phyloP scores from a whole-genome alignment of 1,284 basidiomycete species.

The Cronartium ribicola region DNA sequence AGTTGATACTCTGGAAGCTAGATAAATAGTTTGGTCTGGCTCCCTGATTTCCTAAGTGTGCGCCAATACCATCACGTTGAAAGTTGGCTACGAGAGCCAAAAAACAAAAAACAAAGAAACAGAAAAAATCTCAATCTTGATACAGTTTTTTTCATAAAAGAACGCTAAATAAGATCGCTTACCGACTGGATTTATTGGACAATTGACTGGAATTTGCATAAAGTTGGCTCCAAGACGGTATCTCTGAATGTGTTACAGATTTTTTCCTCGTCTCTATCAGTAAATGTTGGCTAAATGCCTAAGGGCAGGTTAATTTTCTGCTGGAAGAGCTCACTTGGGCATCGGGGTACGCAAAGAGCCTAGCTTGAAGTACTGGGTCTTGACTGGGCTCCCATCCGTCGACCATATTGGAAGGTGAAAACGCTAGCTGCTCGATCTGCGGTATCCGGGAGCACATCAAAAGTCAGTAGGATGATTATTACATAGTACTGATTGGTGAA shows the following conservation, averaged over 20 bases:
- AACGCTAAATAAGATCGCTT: constrained; percentile 50
- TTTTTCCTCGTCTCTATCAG: constrained; percentile 44
- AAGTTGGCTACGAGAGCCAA: constrained; percentile 62
- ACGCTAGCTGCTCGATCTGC: constrained; percentile 61
- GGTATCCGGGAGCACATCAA: too few species aligned
- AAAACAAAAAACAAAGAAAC: neutral
- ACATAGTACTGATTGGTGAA: neutral
- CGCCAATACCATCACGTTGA: constrained; percentile 58
- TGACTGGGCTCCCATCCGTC: constrained; percentile 81
- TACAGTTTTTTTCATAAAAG: neutral
- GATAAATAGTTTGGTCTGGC: constrained; percentile 79
- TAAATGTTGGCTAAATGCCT: neutral
- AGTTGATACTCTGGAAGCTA: constrained; percentile 55
- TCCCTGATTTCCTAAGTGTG: constrained; percentile 65
- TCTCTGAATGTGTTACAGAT: constrained; percentile 51
- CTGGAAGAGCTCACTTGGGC: constrained; percentile 67
- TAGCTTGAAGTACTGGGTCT: constrained; percentile 86
- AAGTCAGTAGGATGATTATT: too few species aligned
- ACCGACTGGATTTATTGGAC: constrained; percentile 60
- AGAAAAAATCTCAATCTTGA: neutral
- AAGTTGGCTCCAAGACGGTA: constrained; percentile 73
- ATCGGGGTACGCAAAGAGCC: constrained; percentile 92
- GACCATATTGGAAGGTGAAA: constrained; percentile 76
- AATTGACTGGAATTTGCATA: constrained; percentile 81
- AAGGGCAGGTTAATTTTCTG: neutral